Percentiles rank a stretch among this genome's conserved stretches.
phyloP scores from a whole-genome alignment of 2,329 filamentous ascomycete genomes.

The Epichloe gansuensis region DNA sequence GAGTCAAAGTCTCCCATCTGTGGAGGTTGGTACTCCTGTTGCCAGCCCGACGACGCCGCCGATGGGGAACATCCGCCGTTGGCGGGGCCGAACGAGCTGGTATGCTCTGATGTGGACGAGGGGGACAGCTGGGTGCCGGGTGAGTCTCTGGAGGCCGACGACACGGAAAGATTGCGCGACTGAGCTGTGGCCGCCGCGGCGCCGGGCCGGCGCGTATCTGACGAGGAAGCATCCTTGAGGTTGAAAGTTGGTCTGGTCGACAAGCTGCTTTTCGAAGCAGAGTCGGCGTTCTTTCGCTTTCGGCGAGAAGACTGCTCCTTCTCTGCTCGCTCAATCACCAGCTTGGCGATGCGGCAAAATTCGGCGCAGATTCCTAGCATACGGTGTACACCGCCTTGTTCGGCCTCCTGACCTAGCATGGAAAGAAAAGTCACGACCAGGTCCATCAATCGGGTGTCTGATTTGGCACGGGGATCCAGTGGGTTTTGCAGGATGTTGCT shows the following conservation, averaged over 20 bases:
- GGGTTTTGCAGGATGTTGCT: slow-evolving; percentile 95
- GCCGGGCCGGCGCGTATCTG: slow-evolving; percentile 5
- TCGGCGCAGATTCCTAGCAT: slow-evolving; percentile 94
- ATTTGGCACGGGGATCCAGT: slow-evolving; percentile 72
- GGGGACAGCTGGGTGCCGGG: slow-evolving; percentile 17
- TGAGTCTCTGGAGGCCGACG: slow-evolving; percentile 1
- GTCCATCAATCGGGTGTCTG: slow-evolving; percentile 83
- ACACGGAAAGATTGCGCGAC: slow-evolving; percentile 1
- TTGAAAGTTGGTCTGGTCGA: slow-evolving; percentile 1
- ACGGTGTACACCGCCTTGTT: slow-evolving; percentile 79
- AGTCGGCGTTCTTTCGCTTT: slow-evolving; percentile 67
- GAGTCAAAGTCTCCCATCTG: slow-evolving; percentile 28
- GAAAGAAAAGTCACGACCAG: slow-evolving; percentile 85
- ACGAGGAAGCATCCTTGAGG: not conserved
- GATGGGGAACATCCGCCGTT: slow-evolving; percentile 31
- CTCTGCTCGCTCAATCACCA: slow-evolving; percentile 83
- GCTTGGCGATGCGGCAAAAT: slow-evolving; percentile 85
- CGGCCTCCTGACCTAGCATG: slow-evolving; percentile 77
- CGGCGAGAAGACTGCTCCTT: slow-evolving; percentile 67
- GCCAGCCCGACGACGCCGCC: slow-evolving; percentile 32
- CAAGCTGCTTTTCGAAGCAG: slow-evolving; percentile 8
- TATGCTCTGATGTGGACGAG: slow-evolving; percentile 12
- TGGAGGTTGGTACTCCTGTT: slow-evolving; percentile 29
- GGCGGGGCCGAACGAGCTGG: slow-evolving; percentile 12
- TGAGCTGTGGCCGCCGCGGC: slow-evolving; percentile 1